A percentile compares a stretch with the other conserved stretches of the same genome.
These are phyloP conservation scores for Brettanomyces anomalus DNA, from an alignment of 805 yeast genomes.

Conservation along the genomic window DNA sequence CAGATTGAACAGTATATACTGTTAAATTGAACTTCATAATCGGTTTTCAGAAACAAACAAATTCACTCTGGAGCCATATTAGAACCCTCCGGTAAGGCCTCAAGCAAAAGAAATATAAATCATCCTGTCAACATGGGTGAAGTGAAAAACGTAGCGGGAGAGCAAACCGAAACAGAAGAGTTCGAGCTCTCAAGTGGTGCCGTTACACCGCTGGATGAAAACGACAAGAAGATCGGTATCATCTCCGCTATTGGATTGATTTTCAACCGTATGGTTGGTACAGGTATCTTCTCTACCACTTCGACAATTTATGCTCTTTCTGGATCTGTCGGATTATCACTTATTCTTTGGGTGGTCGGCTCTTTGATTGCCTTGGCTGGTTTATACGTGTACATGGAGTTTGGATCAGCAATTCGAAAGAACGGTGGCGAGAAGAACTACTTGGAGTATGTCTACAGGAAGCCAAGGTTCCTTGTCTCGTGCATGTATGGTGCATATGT, in stretches of 20 bases:
- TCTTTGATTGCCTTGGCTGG: conserved; percentile 58
- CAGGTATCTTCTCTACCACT: conserved; percentile 65
- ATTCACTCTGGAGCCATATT: too few species aligned
- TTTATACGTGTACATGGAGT: conserved; percentile 66
- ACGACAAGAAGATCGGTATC: conserved; percentile 33
- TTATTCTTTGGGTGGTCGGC: conserved; percentile 71
- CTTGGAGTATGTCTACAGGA: conserved; percentile 57
- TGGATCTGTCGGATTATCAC: conserved; percentile 66
- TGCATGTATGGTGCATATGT: conserved; percentile 48
- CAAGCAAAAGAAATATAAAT: too few species aligned
- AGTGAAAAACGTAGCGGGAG: too few species aligned
- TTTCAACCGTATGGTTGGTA: conserved; percentile 64
- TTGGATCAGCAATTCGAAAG: conserved; percentile 41
- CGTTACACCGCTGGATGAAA: conserved; percentile 26
- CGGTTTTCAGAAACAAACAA: too few species aligned
- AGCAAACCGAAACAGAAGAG: neutral
- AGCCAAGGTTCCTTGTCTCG: conserved; percentile 41
- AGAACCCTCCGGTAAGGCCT: too few species aligned
- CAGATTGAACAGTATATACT: too few species aligned
- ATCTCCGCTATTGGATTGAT: conserved; percentile 41
- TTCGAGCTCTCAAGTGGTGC: neutral
- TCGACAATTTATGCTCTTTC: conserved; percentile 48
- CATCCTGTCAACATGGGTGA: too few species aligned
- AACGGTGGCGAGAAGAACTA: conserved; percentile 85
- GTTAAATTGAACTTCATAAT: too few species aligned